Base-by-base conservation (phyloP, 805 yeast species). In the Saccharomycopsis lassenensis region DNA sequence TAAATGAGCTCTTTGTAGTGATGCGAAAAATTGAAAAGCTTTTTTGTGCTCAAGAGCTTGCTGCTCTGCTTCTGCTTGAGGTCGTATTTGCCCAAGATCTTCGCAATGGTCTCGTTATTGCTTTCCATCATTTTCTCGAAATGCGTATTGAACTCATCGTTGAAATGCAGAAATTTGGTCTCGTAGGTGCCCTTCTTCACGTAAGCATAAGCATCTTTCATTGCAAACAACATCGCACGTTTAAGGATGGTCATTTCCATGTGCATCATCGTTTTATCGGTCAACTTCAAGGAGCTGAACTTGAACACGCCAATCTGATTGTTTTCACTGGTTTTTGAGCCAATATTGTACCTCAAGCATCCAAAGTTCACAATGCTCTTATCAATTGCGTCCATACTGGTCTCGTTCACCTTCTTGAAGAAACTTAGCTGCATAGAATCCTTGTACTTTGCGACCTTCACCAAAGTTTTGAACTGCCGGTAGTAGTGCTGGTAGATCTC, bases 241-340 rank as follows among this genome's bases (percentile, higher is more conserved):
- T 69, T 69, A 22, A 87, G 78, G 2, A 89, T 67, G 7, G 86
- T 78, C 57, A 82, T 49, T 31, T 59, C 62, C 4, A 91, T 74
- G n/a, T n/a, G n/a, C n/a, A n/a, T n/a, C n/a, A n/a, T n/a, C n/a
- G n/a, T n/a, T n/a, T 95, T 68, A 50, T 85, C 95, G 39, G 89
- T 63, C 44, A 95, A 84, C 54, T 83, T 95, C 45, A 91, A 67
- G 45, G 96, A 83, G 55, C 91, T 87, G 10, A 87, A 76, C 43
- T 97, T 62, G 51, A 91, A 80, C 4, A 86, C 79, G 24, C 99
- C 99, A 32, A 81, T 74, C 54, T 91, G 99, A 51, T 85, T 79
- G 5, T 82, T n/a, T n/a, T n/a, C n/a, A n/a, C n/a, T n/a, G n/a
- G n/a, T n/a, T n/a, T n/a, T n/a, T n/a, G n/a, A n/a, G n/a, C n/a